Percentiles rank a stretch among this genome's conserved stretches.
These are phyloP conservation scores for Yamadazyma oceani DNA, from an alignment of 1,139 yeast genomes.

Conservation along the genomic window DNA sequence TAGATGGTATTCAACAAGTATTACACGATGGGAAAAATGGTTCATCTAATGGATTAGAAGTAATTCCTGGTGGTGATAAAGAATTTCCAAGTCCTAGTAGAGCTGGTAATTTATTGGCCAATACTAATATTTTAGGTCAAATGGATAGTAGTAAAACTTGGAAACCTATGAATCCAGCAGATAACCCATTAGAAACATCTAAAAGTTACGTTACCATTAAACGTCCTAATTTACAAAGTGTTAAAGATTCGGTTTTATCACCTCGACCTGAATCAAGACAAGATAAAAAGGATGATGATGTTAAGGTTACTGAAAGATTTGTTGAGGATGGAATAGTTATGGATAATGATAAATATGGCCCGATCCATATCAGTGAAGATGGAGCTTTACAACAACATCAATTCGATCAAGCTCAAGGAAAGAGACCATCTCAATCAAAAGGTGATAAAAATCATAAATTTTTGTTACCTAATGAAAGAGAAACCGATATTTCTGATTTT, in stretches of 20 bases:
- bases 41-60: too few relatives aligned
- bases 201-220: conserved; percentile 72
- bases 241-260: conserved; percentile 22
- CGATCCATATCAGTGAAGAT: conserved; percentile 50
- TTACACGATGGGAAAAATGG: not conserved
- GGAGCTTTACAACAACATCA: conserved; percentile 46
- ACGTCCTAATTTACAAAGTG: conserved; percentile 39
- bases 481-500: conserved; percentile 31
- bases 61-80: not conserved
- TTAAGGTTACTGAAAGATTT: conserved; percentile 1
- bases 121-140: conserved; percentile 8
- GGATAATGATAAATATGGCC: conserved; percentile 28
- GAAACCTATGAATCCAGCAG: conserved; percentile 72
- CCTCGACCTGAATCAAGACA: conserved; percentile 19
- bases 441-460: conserved; percentile 15
- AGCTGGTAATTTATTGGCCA: conserved; percentile 5
- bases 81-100: conserved; percentile 2
- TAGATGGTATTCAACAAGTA: conserved; percentile 22
- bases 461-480: conserved; percentile 29
- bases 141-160: conserved; percentile 24
- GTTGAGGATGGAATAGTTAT: conserved; percentile 6
- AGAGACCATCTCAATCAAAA: not conserved
- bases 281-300: not conserved
- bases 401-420: conserved; percentile 1
- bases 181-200: conserved; percentile 74